These are phyloP conservation scores for Abrus precatorius DNA, from an alignment of 306 rosid genomes.

Conservation along the genomic window DNA sequence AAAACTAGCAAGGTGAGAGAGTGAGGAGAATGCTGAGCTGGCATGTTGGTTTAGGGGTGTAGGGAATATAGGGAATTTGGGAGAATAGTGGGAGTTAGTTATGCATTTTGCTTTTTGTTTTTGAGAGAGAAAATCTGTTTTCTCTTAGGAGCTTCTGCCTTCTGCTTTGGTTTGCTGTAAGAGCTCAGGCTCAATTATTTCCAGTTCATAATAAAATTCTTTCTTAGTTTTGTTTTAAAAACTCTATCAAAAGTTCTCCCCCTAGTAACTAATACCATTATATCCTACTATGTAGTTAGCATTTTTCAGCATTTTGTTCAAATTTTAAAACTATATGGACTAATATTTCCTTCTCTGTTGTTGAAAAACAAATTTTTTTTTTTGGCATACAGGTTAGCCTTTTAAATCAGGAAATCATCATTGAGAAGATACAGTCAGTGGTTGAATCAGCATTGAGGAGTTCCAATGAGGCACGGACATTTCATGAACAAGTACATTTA, in stretches of 20 bases:
- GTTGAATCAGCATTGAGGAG: conserved; percentile 87
- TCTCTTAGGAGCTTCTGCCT: too few relatives aligned
- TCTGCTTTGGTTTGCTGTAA: too few relatives aligned
- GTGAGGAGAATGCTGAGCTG: too few relatives aligned
- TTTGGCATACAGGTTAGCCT: conserved; percentile 77
- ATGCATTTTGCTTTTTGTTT: too few relatives aligned
- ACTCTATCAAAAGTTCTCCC: background rate
- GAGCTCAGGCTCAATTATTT: too few relatives aligned
- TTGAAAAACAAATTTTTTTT: conserved; percentile 11
- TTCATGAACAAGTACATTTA: conserved; percentile 79
- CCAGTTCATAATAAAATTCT: too few relatives aligned
- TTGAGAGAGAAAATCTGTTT: too few relatives aligned
- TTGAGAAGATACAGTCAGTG: conserved; percentile 87
- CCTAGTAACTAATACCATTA: conserved; percentile 12
- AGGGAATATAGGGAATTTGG: too few relatives aligned
- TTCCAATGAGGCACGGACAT: conserved; percentile 77
- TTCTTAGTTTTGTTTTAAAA: too few relatives aligned
- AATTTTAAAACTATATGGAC: conserved; percentile 7
- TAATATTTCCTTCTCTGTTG: conserved; percentile 30
- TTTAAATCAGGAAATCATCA: conserved; percentile 86
- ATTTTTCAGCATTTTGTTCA: conserved; percentile 29
- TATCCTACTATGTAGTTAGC: conserved; percentile 15
- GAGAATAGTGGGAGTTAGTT: too few relatives aligned
- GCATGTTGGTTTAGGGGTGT: too few relatives aligned
- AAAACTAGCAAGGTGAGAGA: background rate